These are phyloP conservation scores for Fomitopsis schrenkii DNA, from an alignment of 1,284 basidiomycete species.

Conservation along the genomic window DNA sequence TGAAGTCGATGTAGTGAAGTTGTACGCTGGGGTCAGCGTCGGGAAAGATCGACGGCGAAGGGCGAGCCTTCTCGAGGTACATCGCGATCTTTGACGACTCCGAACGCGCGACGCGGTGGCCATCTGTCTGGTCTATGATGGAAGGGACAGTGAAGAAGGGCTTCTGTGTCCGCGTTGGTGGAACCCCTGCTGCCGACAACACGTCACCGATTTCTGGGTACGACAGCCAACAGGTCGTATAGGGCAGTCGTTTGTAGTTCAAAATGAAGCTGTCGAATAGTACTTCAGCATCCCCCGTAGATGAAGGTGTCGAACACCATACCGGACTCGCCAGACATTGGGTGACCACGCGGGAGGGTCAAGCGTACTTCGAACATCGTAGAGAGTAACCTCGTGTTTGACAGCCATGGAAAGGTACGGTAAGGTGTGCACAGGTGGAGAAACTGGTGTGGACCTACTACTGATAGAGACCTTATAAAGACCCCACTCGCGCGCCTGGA, in stretches of 20 bases:
- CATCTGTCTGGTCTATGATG: constrained; percentile 4
- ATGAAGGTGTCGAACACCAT: neutral
- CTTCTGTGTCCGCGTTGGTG: constrained; percentile 3
- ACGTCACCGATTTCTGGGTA: constrained; percentile 8
- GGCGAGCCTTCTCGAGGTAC: constrained; percentile 41
- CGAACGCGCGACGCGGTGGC: constrained; percentile 19
- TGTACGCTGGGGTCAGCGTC: constrained; percentile 12
- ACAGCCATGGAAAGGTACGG: constrained; percentile 1
- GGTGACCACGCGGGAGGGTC: constrained; percentile 9
- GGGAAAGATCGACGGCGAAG: constrained; percentile 26
- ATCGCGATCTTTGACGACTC: constrained; percentile 39
- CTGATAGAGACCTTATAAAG: neutral
- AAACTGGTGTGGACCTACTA: neutral
- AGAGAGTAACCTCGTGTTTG: constrained; percentile 7
- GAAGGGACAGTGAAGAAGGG: constrained; percentile 8
- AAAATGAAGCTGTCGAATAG: constrained; percentile 2
- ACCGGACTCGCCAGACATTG: constrained; percentile 8
- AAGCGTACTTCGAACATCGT: constrained; percentile 4
- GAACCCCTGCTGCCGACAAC: constrained; percentile 1
- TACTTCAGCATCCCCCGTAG: neutral
- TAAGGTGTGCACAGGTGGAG: neutral
- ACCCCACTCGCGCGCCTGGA: neutral
- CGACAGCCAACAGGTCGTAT: constrained; percentile 4
- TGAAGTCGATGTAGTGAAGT: constrained; percentile 6
- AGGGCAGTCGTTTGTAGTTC: constrained; percentile 7